A percentile compares a stretch with the other conserved stretches of the same genome.
Evolutionary conservation across 78 protist genomes (phyloP).

Genomic region (Polysphondylium violaceum): DNA sequence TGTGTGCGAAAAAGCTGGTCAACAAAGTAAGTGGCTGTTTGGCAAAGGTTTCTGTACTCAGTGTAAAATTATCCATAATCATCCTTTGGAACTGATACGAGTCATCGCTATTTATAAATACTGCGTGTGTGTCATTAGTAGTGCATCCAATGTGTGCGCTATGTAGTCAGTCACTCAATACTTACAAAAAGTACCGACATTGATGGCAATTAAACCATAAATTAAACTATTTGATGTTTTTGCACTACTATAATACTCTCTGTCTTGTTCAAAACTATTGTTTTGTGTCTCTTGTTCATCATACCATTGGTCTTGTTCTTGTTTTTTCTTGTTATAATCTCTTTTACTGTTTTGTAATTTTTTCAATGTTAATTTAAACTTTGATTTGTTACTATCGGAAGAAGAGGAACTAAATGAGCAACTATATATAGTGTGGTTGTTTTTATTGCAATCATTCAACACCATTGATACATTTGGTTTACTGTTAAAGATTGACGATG

Average conservation of each 20-base stretch:
- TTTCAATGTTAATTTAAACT: neutral
- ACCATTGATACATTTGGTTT: no score
- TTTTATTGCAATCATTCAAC: neutral
- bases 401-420: neutral
- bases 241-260: neutral
- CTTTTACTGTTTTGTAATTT: neutral
- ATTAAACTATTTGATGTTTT: neutral
- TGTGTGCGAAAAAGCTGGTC: conserved; percentile 51
- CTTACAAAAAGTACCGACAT: neutral
- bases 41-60: neutral
- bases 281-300: neutral
- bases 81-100: neutral
- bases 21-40: conserved; percentile 36
- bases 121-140: neutral
- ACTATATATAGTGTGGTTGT: neutral
- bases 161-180: neutral
- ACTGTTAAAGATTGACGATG: no score
- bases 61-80: neutral
- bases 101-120: conserved; percentile 11
- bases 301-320: neutral
- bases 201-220: neutral
- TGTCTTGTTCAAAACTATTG: neutral
- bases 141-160: neutral
- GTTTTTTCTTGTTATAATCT: neutral
- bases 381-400: neutral